Conservation (phyloP, 2,329 filamentous ascomycete genomes). For the Scopulariopsis brevicaulis region DNA sequence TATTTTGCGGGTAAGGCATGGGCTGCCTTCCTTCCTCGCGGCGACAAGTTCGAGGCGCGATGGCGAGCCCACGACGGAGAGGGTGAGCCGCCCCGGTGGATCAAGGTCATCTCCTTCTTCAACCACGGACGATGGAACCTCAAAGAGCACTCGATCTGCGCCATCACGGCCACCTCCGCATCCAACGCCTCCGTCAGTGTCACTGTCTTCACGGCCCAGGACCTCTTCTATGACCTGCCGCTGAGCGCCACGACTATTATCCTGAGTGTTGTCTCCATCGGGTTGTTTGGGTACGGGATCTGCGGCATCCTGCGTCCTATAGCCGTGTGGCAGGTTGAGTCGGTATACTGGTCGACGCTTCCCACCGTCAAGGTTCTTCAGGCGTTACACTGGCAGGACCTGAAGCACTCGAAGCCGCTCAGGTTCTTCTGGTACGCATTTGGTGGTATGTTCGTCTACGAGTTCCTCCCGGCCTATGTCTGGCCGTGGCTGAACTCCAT, state of each 20-base stretch:
- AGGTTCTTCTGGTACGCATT: conserved; percentile 41
- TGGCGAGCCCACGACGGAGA: conserved; percentile 30
- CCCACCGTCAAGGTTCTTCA: conserved; percentile 42
- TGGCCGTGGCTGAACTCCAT: conserved; percentile 43
- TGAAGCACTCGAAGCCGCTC: conserved; percentile 37
- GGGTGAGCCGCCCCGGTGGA: conserved; percentile 27
- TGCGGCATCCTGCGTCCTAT: conserved; percentile 41
- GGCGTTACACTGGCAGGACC: conserved; percentile 38
- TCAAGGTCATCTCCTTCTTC: conserved; percentile 28
- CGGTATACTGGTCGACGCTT: conserved; percentile 43
- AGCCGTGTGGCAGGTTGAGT: conserved; percentile 41
- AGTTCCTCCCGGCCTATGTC: conserved; percentile 43
- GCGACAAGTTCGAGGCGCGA: conserved; percentile 32
- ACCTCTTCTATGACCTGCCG: conserved; percentile 38
- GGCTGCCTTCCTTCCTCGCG: conserved; percentile 35
- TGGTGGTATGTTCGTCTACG: conserved; percentile 33
- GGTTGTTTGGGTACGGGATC: conserved; percentile 42
- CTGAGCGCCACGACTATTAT: conserved; percentile 33
- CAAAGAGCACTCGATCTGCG: conserved; percentile 43
- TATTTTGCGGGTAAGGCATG: conserved; percentile 40
- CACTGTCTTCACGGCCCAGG: conserved; percentile 33
- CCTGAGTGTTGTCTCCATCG: conserved; percentile 38
- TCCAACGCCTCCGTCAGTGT: conserved; percentile 32
- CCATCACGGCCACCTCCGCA: conserved; percentile 41
- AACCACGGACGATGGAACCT: conserved; percentile 39